Conservation (phyloP, 148 eudicot genomes). For the Rhododendron ferrugineum region DNA sequence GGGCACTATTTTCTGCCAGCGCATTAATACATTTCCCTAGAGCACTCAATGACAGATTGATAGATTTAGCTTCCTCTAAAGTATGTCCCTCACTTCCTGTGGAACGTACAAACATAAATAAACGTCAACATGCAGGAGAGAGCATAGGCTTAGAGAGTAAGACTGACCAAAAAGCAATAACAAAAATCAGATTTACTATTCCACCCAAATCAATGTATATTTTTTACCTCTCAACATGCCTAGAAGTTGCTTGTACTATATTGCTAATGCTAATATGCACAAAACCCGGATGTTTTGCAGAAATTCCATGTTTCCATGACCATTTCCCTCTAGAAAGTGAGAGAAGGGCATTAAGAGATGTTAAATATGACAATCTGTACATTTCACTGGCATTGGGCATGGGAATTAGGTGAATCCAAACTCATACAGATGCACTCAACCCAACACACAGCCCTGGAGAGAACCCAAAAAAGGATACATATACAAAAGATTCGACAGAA, state of each 20-base stretch:
- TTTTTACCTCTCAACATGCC: neutral
- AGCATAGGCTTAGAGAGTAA: neutral
- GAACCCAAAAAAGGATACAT: neutral
- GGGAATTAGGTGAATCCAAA: neutral
- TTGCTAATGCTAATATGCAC: neutral
- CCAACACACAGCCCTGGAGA: neutral
- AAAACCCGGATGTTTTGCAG: neutral
- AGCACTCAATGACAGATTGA: conserved; percentile 90
- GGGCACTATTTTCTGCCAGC: conserved; percentile 86
- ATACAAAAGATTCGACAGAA: neutral
- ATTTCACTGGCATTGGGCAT: neutral
- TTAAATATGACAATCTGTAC: neutral
- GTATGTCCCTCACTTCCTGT: conserved; percentile 90
- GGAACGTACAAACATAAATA: conserved; percentile 11
- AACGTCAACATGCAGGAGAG: neutral
- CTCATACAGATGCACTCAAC: neutral
- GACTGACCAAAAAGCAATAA: neutral
- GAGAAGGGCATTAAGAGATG: neutral
- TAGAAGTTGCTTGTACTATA: neutral
- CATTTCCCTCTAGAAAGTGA: neutral
- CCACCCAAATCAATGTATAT: neutral
- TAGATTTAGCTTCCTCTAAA: conserved; percentile 91
- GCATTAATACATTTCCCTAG: conserved; percentile 96
- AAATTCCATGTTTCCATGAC: neutral
- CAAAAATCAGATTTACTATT: neutral